Evolutionary conservation across 2,329 filamentous ascomycete species (phyloP), one percentile per base, ranked within the genome.

Genomic region (Verruconis gallopava): DNA sequence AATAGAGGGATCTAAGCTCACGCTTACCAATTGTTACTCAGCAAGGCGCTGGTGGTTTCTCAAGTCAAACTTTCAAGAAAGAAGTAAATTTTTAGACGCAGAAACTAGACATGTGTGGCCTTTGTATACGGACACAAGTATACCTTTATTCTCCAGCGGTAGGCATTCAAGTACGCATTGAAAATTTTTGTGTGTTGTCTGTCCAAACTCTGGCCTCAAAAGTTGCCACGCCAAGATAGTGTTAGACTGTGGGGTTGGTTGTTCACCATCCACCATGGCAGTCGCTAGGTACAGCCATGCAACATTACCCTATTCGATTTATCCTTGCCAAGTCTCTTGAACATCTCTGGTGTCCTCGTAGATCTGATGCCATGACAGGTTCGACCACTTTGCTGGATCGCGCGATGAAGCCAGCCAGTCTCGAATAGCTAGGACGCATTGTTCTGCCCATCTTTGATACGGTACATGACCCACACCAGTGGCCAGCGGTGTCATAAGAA

Each of bases 1-100:
- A 96, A 98, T 62, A 76, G 91, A 55, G 91, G 91, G 11, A 89
- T 98, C 53, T 95, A 66, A 61, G 37, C 11, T 36, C 9, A 11
- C 25, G 25, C 25, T 11, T 14, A 30, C 25, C 14, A 11, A 19
- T 36, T 9, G 33, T 14, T 11, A 17, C 11, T 30, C 9, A n/a
- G 25, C 25, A 30, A 30, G 25, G 25, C 25, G n/a, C 25, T 9
- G 6, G n/a, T 30, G 25, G 25, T n/a, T 30, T 9, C n/a, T 30
- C 25, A n/a, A 9, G 25, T 30, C 9, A 30, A 30, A n/a, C n/a
- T n/a, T n/a, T n/a, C n/a, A n/a, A n/a, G n/a, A n/a, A n/a, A n/a
- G n/a, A n/a, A n/a, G n/a, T n/a, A n/a, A n/a, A n/a, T n/a, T n/a
- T n/a, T n/a, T n/a, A n/a, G n/a, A n/a, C n/a, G n/a, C n/a, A n/a